Evolutionary conservation across 2,329 filamentous ascomycete species (phyloP).

Genomic region (Stagonosporopsis rhizophila): DNA sequence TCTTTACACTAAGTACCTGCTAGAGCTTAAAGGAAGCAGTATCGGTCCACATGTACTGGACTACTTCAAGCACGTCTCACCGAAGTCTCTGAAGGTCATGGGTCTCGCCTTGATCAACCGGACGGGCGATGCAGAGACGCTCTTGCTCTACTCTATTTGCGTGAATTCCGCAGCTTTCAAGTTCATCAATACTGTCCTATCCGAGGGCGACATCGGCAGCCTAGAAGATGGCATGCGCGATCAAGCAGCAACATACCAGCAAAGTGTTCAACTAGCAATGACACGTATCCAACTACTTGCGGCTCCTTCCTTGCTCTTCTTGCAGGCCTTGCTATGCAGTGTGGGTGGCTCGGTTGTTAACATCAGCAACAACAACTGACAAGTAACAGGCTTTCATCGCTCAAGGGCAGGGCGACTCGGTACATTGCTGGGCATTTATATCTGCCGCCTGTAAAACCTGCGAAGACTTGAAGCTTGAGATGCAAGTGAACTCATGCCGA

Average conservation of each 20-base stretch:
- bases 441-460: slow-evolving; percentile 29
- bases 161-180: slow-evolving; percentile 30
- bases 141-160: slow-evolving; percentile 33
- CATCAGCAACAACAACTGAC: neutral
- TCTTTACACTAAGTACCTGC: neutral
- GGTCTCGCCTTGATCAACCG: slow-evolving; percentile 26
- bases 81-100: slow-evolving; percentile 28
- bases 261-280: slow-evolving; percentile 26
- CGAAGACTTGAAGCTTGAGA: slow-evolving; percentile 27
- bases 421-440: slow-evolving; percentile 29
- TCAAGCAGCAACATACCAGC: slow-evolving; percentile 19
- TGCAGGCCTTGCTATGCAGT: slow-evolving; percentile 30
- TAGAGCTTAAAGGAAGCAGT: slow-evolving; percentile 25
- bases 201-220: slow-evolving; percentile 10
- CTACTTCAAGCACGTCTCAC: slow-evolving; percentile 32
- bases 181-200: slow-evolving; percentile 28
- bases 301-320: slow-evolving; percentile 21
- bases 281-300: slow-evolving; percentile 26
- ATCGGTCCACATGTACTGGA: slow-evolving; percentile 28
- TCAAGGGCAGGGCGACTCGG: slow-evolving; percentile 28
- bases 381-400: slow-evolving; percentile 23
- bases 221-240: slow-evolving; percentile 20
- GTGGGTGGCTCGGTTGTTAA: slow-evolving; percentile 16
- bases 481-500: slow-evolving; percentile 17
- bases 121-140: slow-evolving; percentile 19